A percentile compares a stretch with the other conserved stretches of the same genome.
phyloP scores from a whole-genome alignment of 768 basidiomycete species.

The Daedalea quercina region DNA sequence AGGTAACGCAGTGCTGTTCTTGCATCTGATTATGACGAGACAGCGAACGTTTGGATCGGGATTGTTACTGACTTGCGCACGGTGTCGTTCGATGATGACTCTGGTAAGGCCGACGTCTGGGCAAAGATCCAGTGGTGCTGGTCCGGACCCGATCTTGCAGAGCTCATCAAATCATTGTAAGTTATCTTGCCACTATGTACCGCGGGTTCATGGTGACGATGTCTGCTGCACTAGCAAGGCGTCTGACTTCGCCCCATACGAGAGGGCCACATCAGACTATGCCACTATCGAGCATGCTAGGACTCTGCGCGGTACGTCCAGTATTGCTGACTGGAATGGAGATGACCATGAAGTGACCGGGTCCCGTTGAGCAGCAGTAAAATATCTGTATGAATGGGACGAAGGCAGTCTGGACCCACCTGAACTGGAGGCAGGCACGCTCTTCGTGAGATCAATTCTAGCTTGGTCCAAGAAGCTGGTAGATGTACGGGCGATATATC shows the following conservation, averaged over 20 bases:
- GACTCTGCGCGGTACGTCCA: constrained; percentile 3
- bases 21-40: too few species aligned
- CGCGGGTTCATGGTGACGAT: background rate
- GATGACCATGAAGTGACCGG: background rate
- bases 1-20: too few species aligned
- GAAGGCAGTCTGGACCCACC: constrained; percentile 13
- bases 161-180: constrained; percentile 9
- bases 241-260: constrained; percentile 6
- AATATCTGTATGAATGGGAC: constrained; percentile 10
- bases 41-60: too few species aligned
- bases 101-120: background rate
- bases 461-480: background rate
- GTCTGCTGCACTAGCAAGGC: background rate
- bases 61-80: too few species aligned
- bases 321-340: background rate
- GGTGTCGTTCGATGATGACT: background rate
- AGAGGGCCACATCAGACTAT: constrained; percentile 9
- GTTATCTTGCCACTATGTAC: background rate
- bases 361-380: constrained; percentile 3
- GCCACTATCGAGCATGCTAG: constrained; percentile 1
- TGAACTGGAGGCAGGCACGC: constrained; percentile 1
- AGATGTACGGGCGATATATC: constrained; percentile 1
- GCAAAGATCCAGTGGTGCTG: constrained; percentile 13
- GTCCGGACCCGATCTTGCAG: constrained; percentile 8
- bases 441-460: constrained; percentile 7